Base-by-base conservation (phyloP, 225 moss, liverwort and hornwort species). In the Pleurozium schreberi region DNA sequence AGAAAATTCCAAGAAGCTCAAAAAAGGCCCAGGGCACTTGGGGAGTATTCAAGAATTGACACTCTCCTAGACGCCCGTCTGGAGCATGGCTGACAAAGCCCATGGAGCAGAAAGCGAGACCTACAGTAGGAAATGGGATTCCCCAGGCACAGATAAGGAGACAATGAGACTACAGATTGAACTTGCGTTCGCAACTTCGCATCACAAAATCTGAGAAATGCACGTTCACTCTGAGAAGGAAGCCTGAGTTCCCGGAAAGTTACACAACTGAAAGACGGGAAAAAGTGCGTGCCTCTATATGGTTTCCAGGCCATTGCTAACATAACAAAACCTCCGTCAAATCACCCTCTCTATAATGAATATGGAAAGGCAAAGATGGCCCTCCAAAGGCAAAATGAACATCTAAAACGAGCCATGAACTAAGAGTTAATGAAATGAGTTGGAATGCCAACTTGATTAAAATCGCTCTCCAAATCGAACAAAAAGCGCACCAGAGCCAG, bases 401-500 rank as follows among this genome's bases (percentile, higher is more conserved):
- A 87, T 34, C 84, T 88, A 85, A 70, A 71, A 85, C 65, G 53
- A 64, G 64, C 63, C 42, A 76, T 61, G 68, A 88, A 58, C 80
- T 85, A 88, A 68, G 47, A 88, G 57, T 43, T 86, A 73, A 49
- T 79, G 63, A 86, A 75, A 68, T 64, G 71, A 88, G 52, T 85
- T 18, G 65, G 52, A 85, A 77, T 34, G 13, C 21, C 59, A 88
- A 49, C 81, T 33, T 49, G 87, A 65, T 83, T 91, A 98, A 89
- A 98, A 98, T 60, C 94, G 94, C 92, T 98, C 97, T 63, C 97
- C 97, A 90, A 97, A 98, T 94, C 96, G 92, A 81, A 97, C 95
- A 94, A 97, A 97, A 71, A 98, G 87, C 60, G 98, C 93, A 63
- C 97, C 94, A 61, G 87, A 92, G 71, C 96, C 96, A 53, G 96